Evolutionary conservation across 1,284 basidiomycete genomes (phyloP), one percentile per base, ranked within the genome.

Genomic region (Puccinia sorghi): DNA sequence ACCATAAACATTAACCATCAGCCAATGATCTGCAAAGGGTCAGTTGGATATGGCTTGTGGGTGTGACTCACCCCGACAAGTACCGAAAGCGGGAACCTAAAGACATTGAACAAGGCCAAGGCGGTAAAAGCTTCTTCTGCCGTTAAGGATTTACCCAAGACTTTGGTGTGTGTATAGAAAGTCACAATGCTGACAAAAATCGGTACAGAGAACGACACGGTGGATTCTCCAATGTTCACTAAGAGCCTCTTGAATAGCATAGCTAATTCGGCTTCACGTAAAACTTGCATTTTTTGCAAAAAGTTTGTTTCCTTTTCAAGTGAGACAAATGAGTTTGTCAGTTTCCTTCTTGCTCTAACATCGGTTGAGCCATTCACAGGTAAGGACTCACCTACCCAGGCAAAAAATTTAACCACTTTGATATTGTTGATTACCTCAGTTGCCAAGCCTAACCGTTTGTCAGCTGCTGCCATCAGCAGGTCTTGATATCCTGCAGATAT

Each of bases 361-460:
- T 20, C 46, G 59, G 57, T 9, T 63, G 6, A 25, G 8, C 46
- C 22, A 77, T 52, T 27, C 54, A 77, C 8, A 71, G 20, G 1
- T 41, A 79, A 64, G 79, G 86, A 85, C 41, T 17, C 4, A 70
- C 71, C n/a, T 32, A 81, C 79, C 67, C 54, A 80, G 39, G 80
- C 81, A 74, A 83, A 82, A 79, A 81, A 83, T 79, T 84, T 84
- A 75, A 84, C 83, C 46, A 85, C 85, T 80, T 87, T 87, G 83
- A 89, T 87, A 75, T 86, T 86, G 20, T 84, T 82, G 71, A 89
- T 86, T 56, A 88, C 86, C 81, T 89, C 88, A 43, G 86, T 87
- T 13, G 86, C 86, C 12, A 87, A 83, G 74, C 87, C 86, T 59
- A 89, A 84, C 25, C 88, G 85, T 41, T 84, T 84, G 81, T 89